These are phyloP conservation scores for Erysiphe pulchra DNA, from an alignment of 2,329 filamentous ascomycete genomes.

Conservation along the genomic window DNA sequence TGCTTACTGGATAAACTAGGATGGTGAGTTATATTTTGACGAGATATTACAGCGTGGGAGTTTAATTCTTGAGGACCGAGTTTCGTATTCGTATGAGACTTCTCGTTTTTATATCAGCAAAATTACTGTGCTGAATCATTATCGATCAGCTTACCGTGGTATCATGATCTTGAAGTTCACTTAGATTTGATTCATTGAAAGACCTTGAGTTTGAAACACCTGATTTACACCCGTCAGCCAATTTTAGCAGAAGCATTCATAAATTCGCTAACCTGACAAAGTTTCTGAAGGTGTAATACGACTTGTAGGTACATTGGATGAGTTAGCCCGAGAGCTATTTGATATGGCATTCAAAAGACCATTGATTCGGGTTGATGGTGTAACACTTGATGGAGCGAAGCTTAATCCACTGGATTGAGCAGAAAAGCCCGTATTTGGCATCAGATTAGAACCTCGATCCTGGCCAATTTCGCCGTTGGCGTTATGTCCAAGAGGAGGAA, in stretches of 20 bases:
- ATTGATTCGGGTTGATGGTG: constrained; percentile 26
- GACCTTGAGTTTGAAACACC: constrained; percentile 10
- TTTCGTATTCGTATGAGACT: constrained; percentile 8
- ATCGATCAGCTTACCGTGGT: constrained; percentile 5
- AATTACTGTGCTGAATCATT: background rate
- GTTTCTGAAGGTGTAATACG: constrained; percentile 11
- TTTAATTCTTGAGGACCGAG: constrained; percentile 6
- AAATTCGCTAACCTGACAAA: constrained; percentile 8
- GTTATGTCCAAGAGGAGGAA: constrained; percentile 32
- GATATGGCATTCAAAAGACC: constrained; percentile 38
- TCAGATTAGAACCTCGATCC: constrained; percentile 24
- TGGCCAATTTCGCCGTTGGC: constrained; percentile 30
- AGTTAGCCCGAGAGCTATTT: constrained; percentile 25
- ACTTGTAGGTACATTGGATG: constrained; percentile 18
- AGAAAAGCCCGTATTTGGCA: constrained; percentile 30
- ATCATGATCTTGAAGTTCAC: constrained; percentile 7
- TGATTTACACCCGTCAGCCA: constrained; percentile 1
- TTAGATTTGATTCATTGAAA: constrained; percentile 7
- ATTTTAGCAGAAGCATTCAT: background rate
- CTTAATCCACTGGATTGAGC: constrained; percentile 19
- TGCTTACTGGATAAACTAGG: constrained; percentile 3
- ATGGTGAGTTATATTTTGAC: constrained; percentile 6
- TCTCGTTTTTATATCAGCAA: background rate
- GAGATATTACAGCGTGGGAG: constrained; percentile 7
- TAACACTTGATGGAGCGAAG: constrained; percentile 12